Evolutionary conservation across 1,284 basidiomycete species (phyloP).

Genomic region (Rhizoctonia solani): DNA sequence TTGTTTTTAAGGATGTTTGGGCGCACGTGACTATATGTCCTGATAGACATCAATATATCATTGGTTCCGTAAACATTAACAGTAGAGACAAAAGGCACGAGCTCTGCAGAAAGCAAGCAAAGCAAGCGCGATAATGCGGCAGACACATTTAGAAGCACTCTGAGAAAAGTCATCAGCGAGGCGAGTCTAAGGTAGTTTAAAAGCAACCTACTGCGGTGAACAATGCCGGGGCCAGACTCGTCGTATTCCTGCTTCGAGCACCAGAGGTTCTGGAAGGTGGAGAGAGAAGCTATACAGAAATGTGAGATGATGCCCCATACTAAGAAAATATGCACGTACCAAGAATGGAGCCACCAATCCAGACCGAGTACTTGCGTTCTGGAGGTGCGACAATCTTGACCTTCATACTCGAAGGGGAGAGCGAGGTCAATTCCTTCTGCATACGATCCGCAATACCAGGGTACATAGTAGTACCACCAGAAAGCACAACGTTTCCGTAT

Average conservation of each 20-base stretch:
- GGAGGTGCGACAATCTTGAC: conserved; percentile 93
- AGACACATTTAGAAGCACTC: conserved; percentile 39
- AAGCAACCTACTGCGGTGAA: conserved; percentile 66
- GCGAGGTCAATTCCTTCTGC: conserved; percentile 69
- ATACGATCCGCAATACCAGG: conserved; percentile 67
- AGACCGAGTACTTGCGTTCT: conserved; percentile 94
- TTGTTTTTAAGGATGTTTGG: too few species aligned
- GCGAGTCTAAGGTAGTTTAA: not conserved
- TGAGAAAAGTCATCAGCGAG: not conserved
- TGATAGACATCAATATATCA: conserved; percentile 33
- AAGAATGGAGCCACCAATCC: conserved; percentile 98
- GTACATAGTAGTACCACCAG: conserved; percentile 70
- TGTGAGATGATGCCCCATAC: not conserved
- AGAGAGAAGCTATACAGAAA: conserved; percentile 71
- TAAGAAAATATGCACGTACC: conserved; percentile 18
- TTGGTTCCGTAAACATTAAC: conserved; percentile 33
- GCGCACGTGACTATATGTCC: too few species aligned
- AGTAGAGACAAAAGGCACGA: conserved; percentile 8
- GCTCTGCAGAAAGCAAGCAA: not conserved
- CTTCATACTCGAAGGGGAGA: conserved; percentile 61
- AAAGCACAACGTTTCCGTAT: conserved; percentile 68
- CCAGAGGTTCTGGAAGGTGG: conserved; percentile 95
- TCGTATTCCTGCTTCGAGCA: conserved; percentile 93
- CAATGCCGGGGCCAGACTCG: conserved; percentile 82
- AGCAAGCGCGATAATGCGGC: not conserved